Base-by-base conservation (phyloP, 148 eudicot genomes). In the Spergularia bocconei region DNA sequence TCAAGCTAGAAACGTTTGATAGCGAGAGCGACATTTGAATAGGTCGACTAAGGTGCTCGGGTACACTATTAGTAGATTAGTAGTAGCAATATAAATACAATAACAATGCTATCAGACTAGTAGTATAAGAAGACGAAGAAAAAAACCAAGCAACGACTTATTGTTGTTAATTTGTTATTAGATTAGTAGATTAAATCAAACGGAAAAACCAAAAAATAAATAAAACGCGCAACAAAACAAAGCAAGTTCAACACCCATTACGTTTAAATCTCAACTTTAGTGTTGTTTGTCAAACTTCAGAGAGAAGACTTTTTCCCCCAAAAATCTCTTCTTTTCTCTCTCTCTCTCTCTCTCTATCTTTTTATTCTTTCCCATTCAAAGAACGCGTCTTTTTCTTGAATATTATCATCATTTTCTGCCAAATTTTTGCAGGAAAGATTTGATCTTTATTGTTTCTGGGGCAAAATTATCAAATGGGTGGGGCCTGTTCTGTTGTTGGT, bases 401-500 rank as follows among this genome's bases (percentile, higher is more conserved):
- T 13, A 63, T 63, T 38, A 0, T 4, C 48, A 38, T 63, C 67
- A 33, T 63, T 47, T 7, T 73, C 15, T 29, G 33, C 19, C 21
- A 16, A 16, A 25, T 6, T 23, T 15, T 16, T 3, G 7, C 48
- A 54, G 8, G 36, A 61, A 73, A 41, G 55, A 16, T 60, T 48
- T 41, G 55, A 73, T 73, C 53, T 73, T 54, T 54, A 14, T 44
- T n/a, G 0, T 10, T 44, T 9, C 19, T 4, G 8, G n/a, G 47
- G 13, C 29, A 6, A 15, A 70, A 29, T 29, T 29, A 56, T 21
- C 59, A 17, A 23, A 81, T 81, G 84, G 84, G 84, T 11, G 81
- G 67, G 5, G 84, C 71, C 0, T 81, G 84, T 55, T 81, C 84
- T 6, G 75, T n/a, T 23, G 83, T n/a, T 23, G 83, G 83, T 2